Evolutionary conservation across 2,329 filamentous ascomycete genomes (phyloP), one percentile per base, ranked within the genome.

Genomic region (Trichophyton rubrum): DNA sequence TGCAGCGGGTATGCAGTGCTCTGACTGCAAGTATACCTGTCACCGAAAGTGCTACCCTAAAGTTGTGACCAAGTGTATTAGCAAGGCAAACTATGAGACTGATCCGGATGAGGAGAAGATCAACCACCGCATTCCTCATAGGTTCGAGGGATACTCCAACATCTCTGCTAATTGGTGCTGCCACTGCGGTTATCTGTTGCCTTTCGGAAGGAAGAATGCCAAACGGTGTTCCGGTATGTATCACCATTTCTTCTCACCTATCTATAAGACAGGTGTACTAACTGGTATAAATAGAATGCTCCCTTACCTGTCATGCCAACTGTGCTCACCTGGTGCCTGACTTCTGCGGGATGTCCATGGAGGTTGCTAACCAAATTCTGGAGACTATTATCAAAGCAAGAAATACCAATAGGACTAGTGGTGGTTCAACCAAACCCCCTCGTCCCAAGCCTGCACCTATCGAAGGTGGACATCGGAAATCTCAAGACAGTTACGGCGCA

Each of bases 331-430:
- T 99, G 66, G 92, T 99, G 35, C 93, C 93, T 20, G 93, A 99
- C 73, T 99, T 99, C 76, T 99, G 93, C 73, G 93, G 93, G 67
- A 99, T 99, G 90, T 95, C 90, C 30, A 97, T 97, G 93, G 88
- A 93, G 61, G 88, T 89, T 41, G 93, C 93, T 49, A 97, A 96
- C 73, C 85, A 95, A 70, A 96, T 99, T 65, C 75, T 97, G 60
- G 87, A 90, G 65, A 89, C 91, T 57, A 88, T 96, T 67, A 84
- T 89, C 69, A 85, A 85, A 57, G 86, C 88, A 62, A 95, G 91
- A 75, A 84, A 85, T 70, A 82, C 84, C 80, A 87, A 74, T 79
- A 81, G 82, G 24, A 59, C 60, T 8, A 76, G 77, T 63, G 77
- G 78, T 58, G 76, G 73, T 51, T 78, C 92, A 73, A 82, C 80